Percentiles rank a stretch among this genome's conserved stretches.
Conservation (phyloP, 164 flowering plant species). For the Saururus chinensis region DNA sequence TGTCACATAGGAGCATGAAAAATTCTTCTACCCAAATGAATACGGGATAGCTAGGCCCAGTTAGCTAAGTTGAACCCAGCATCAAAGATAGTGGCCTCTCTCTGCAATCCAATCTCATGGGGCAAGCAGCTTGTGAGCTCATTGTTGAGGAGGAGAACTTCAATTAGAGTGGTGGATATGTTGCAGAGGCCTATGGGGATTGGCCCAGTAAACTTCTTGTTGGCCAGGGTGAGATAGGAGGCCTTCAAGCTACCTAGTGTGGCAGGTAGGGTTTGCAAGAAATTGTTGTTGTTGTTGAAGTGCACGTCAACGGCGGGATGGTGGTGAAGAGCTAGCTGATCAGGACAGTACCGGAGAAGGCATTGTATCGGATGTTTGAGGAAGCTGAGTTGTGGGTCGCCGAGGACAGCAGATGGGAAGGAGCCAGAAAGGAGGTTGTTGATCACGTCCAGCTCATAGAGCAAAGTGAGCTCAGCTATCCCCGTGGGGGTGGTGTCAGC, state of each 20-base stretch:
- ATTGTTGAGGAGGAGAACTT: slow-evolving; percentile 42
- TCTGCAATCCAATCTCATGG: slow-evolving; percentile 38
- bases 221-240: slow-evolving; percentile 31
- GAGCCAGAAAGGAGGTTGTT: slow-evolving; percentile 29
- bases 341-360: slow-evolving; percentile 23
- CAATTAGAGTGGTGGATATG: slow-evolving; percentile 18
- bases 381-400: slow-evolving; percentile 13
- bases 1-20: no score
- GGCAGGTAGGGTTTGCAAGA: slow-evolving; percentile 24
- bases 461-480: slow-evolving; percentile 15
- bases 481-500: slow-evolving; percentile 14
- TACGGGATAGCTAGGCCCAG: slow-evolving; percentile 50
- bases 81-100: slow-evolving; percentile 29
- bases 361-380: slow-evolving; percentile 32
- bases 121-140: slow-evolving; percentile 44
- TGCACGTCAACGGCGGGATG: slow-evolving; percentile 14
- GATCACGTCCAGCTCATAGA: slow-evolving; percentile 40
- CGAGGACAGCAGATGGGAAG: slow-evolving; percentile 22
- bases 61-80: slow-evolving; percentile 28
- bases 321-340: slow-evolving; percentile 17
- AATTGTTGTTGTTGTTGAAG: slow-evolving; percentile 45
- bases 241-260: slow-evolving; percentile 20
- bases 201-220: slow-evolving; percentile 32
- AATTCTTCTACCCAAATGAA: no score
- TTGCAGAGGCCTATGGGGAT: slow-evolving; percentile 29